These are phyloP conservation scores for Lactifluus piperatus DNA, from an alignment of 768 basidiomycete species.

Conservation along the genomic window DNA sequence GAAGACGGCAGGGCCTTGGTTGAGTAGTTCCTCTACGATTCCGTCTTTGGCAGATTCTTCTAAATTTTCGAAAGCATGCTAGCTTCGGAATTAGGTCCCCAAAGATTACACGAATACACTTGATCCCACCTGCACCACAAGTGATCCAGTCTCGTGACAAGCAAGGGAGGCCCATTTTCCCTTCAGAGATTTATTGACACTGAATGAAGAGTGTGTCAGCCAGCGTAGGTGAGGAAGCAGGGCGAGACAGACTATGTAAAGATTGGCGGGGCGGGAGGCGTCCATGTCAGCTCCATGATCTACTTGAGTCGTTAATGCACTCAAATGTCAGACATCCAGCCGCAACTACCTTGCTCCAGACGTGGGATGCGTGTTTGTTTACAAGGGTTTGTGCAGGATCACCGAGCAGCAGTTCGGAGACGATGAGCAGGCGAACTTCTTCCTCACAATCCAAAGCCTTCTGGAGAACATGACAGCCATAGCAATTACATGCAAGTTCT, in stretches of 20 bases:
- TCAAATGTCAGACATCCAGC: slow-evolving; percentile 2
- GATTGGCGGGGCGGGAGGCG: slow-evolving; percentile 78
- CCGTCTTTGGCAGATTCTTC: slow-evolving; percentile 79
- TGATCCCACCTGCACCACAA: slow-evolving; percentile 66
- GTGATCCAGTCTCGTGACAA: slow-evolving; percentile 84
- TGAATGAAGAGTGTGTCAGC: slow-evolving; percentile 25
- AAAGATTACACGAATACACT: neutral
- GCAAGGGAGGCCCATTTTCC: slow-evolving; percentile 87
- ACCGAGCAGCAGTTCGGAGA: slow-evolving; percentile 74
- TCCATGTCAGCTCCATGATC: slow-evolving; percentile 91
- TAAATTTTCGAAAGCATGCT: slow-evolving; percentile 83
- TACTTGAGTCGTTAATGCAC: slow-evolving; percentile 24
- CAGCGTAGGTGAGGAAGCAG: neutral
- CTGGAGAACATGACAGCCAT: slow-evolving; percentile 83
- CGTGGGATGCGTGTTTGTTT: slow-evolving; percentile 87
- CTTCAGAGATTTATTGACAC: slow-evolving; percentile 80
- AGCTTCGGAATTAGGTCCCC: slow-evolving; percentile 11
- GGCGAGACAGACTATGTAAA: slow-evolving; percentile 63
- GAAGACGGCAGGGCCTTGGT: slow-evolving; percentile 58
- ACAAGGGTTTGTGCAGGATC: slow-evolving; percentile 82
- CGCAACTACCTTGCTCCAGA: slow-evolving; percentile 72
- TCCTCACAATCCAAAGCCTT: slow-evolving; percentile 89
- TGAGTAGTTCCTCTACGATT: slow-evolving; percentile 76
- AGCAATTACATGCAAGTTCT: slow-evolving; percentile 82
- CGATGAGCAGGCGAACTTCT: slow-evolving; percentile 73